These are phyloP conservation scores for Crithidia bombi DNA, from an alignment of 208 protist species.

Conservation along the genomic window DNA sequence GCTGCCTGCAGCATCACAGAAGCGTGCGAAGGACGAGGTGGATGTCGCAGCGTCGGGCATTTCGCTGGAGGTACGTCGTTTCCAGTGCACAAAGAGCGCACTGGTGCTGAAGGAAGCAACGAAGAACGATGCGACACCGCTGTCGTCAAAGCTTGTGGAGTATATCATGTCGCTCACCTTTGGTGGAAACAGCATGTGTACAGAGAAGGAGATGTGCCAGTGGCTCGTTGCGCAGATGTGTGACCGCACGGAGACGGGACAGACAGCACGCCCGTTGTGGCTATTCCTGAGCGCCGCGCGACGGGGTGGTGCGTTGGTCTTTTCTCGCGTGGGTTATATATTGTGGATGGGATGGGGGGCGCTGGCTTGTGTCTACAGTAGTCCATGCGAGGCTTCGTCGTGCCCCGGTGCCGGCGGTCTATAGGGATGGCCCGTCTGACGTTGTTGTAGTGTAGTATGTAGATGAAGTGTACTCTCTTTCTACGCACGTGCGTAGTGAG, in stretches of 20 bases:
- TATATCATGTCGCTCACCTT: conserved; percentile 34
- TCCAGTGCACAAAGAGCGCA: conserved; percentile 55
- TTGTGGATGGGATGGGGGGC: too few relatives aligned
- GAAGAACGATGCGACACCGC: conserved; percentile 35
- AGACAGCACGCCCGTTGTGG: too few relatives aligned
- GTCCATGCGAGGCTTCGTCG: too few relatives aligned
- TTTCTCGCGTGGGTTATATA: too few relatives aligned
- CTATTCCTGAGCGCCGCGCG: too few relatives aligned
- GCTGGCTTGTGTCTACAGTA: too few relatives aligned
- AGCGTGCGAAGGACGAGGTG: conserved; percentile 11
- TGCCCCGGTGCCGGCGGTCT: too few relatives aligned
- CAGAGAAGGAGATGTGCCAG: conserved; percentile 34
- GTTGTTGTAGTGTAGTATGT: too few relatives aligned
- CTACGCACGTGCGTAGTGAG: too few relatives aligned
- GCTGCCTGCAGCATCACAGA: background rate
- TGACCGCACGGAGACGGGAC: conserved; percentile 38
- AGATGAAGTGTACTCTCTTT: too few relatives aligned
- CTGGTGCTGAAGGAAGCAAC: conserved; percentile 43
- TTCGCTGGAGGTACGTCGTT: conserved; percentile 19
- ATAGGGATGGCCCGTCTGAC: too few relatives aligned
- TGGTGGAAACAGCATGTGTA: conserved; percentile 34
- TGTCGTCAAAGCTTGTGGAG: conserved; percentile 31
- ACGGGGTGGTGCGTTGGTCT: too few relatives aligned
- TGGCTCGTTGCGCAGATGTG: conserved; percentile 47
- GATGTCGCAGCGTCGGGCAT: conserved; percentile 24